A percentile compares a stretch with the other conserved stretches of the same genome.
Conservation (phyloP, 2,329 filamentous ascomycete genomes). For the Fusarium sp. region DNA sequence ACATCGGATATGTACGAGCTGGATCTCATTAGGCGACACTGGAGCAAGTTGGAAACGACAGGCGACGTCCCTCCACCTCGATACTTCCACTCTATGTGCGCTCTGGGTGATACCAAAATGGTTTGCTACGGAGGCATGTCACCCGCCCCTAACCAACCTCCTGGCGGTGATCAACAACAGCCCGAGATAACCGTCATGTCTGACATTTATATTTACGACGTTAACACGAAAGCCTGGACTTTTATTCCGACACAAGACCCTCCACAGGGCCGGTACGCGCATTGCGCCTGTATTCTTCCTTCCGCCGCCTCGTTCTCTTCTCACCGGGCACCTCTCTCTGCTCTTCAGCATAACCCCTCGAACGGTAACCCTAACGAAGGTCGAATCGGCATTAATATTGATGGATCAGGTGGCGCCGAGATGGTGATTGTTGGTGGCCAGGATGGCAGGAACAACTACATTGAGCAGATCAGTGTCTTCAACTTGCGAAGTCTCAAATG, state of each 20-base stretch:
- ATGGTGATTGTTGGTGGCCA: constrained; percentile 98
- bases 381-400: constrained; percentile 86
- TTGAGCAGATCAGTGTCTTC: constrained; percentile 98
- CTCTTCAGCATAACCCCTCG: constrained; percentile 89
- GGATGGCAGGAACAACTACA: constrained; percentile 98
- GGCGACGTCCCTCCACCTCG: constrained; percentile 91
- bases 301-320: constrained; percentile 91
- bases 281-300: constrained; percentile 92
- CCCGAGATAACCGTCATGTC: constrained; percentile 97
- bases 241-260: constrained; percentile 83
- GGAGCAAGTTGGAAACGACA: constrained; percentile 86
- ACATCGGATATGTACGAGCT: constrained; percentile 94
- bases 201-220: constrained; percentile 96
- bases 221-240: constrained; percentile 84
- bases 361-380: constrained; percentile 88
- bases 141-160: constrained; percentile 70
- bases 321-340: constrained; percentile 83
- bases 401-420: constrained; percentile 91
- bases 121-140: constrained; percentile 99
- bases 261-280: constrained; percentile 94
- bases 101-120: constrained; percentile 92
- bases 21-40: constrained; percentile 90
- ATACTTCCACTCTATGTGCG: constrained; percentile 97
- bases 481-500: constrained; percentile 95
- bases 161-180: constrained; percentile 67